These are phyloP conservation scores for Xylaria scruposa DNA, from an alignment of 495 filamentous ascomycete species.

Conservation along the genomic window DNA sequence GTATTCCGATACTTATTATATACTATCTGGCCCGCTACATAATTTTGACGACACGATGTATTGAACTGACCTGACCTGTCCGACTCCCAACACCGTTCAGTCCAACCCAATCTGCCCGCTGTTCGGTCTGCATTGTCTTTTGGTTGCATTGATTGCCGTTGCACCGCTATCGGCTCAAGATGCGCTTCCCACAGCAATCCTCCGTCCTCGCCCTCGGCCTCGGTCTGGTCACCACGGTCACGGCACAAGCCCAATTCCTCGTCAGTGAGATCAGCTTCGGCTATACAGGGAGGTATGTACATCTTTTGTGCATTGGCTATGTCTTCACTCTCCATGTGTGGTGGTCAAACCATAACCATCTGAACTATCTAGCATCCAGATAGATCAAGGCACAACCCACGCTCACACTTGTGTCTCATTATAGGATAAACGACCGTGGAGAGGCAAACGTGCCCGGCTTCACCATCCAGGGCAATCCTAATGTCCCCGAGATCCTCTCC, in stretches of 20 bases:
- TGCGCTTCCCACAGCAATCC: slow-evolving; percentile 47
- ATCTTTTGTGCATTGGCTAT: neutral
- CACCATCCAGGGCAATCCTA: slow-evolving; percentile 72
- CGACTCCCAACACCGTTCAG: neutral
- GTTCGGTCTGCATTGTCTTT: neutral
- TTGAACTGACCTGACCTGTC: neutral
- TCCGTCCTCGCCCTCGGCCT: slow-evolving; percentile 49
- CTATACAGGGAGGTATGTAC: slow-evolving; percentile 65
- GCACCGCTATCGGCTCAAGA: slow-evolving; percentile 28
- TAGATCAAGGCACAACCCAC: neutral
- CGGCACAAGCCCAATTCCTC: slow-evolving; percentile 64
- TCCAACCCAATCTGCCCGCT: neutral
- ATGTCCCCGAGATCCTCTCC: slow-evolving; percentile 77
- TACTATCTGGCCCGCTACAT: neutral
- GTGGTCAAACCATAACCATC: neutral
- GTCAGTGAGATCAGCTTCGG: slow-evolving; percentile 78
- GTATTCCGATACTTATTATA: neutral
- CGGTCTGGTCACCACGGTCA: slow-evolving; percentile 56
- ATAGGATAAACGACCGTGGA: slow-evolving; percentile 53
- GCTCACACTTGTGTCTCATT: slow-evolving; percentile 17
- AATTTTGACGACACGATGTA: neutral
- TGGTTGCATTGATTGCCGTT: slow-evolving; percentile 6
- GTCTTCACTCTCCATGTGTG: neutral
- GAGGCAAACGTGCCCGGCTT: slow-evolving; percentile 56
- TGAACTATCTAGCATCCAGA: neutral